Conservation (phyloP, 805 yeast genomes). For the Komagataella pseudopastoris region DNA sequence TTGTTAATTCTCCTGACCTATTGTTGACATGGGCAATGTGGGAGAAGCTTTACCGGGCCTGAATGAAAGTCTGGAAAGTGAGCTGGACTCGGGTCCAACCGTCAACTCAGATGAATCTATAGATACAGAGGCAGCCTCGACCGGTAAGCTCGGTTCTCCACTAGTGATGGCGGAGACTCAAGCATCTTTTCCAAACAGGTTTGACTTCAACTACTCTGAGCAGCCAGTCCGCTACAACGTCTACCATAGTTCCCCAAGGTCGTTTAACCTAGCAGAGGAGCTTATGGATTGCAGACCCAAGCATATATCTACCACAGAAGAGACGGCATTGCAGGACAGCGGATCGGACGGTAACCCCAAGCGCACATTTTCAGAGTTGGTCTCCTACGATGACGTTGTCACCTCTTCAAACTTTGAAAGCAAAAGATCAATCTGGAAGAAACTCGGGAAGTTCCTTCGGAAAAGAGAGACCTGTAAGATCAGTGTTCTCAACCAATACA, state of each 20-base stretch:
- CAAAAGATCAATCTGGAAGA: neutral
- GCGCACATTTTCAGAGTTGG: neutral
- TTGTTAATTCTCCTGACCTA: neutral
- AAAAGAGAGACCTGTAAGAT: neutral
- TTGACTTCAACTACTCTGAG: slow-evolving; percentile 22
- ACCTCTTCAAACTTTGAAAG: neutral
- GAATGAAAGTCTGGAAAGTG: neutral
- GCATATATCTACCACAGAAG: neutral
- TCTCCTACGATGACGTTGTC: neutral
- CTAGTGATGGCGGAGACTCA: slow-evolving; percentile 14
- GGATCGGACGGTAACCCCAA: neutral
- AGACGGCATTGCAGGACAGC: neutral
- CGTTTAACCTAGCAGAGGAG: neutral
- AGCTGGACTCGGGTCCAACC: neutral
- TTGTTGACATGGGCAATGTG: neutral
- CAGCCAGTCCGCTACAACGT: neutral
- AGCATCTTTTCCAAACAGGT: slow-evolving; percentile 26
- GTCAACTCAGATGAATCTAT: neutral
- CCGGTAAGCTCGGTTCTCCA: slow-evolving; percentile 5
- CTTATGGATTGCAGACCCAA: neutral
- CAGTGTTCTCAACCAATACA: neutral
- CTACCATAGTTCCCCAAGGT: neutral
- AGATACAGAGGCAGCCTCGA: neutral
- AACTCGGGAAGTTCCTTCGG: neutral
- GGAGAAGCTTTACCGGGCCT: neutral